phyloP scores from a whole-genome alignment of 164 flowering plant species.

The Nymphaea thermarum region DNA sequence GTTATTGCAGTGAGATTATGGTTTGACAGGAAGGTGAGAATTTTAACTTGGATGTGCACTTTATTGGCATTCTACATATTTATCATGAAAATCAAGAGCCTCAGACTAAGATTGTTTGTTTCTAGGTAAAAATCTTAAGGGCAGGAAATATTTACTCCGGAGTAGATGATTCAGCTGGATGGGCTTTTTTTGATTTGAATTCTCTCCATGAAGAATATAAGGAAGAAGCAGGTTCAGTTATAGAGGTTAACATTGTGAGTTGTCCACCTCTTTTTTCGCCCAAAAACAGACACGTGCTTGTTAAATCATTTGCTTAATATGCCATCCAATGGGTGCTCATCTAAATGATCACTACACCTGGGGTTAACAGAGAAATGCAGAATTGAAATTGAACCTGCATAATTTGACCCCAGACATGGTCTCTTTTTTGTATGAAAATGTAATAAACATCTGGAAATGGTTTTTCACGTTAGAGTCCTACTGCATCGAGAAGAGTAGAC shows the following conservation, averaged over 20 bases:
- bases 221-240: slow-evolving; percentile 27
- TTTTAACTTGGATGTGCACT: background rate
- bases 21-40: slow-evolving; percentile 40
- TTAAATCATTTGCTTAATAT: too few species aligned
- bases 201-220: slow-evolving; percentile 39
- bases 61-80: background rate
- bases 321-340: too few species aligned
- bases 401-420: too few species aligned
- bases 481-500: too few species aligned
- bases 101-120: background rate
- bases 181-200: slow-evolving; percentile 63
- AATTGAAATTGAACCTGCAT: too few species aligned
- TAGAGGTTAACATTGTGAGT: slow-evolving; percentile 58
- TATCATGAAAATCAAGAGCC: background rate
- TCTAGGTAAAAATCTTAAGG: slow-evolving; percentile 39
- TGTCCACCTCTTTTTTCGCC: background rate
- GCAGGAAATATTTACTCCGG: slow-evolving; percentile 42
- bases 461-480: too few species aligned
- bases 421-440: too few species aligned
- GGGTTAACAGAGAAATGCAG: too few species aligned
- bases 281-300: too few species aligned
- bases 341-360: too few species aligned
- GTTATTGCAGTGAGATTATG: slow-evolving; percentile 34
- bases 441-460: too few species aligned
- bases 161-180: slow-evolving; percentile 35